Percentiles rank a stretch among this genome's conserved stretches.
phyloP scores from a whole-genome alignment of 352 stramenopile species.

The Globisporangium camurandrum region DNA sequence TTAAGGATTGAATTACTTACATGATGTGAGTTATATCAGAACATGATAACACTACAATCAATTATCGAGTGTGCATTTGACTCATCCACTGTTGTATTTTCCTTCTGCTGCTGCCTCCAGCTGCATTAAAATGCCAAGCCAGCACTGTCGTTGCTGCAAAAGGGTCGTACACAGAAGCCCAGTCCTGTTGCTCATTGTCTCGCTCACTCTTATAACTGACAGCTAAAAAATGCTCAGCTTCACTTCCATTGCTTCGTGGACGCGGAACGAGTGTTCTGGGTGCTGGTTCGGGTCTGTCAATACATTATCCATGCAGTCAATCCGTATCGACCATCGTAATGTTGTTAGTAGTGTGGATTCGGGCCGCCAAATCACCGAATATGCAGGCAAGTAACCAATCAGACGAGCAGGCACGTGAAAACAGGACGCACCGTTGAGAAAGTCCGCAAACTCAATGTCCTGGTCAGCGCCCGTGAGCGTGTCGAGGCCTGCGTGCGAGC shows the following conservation, averaged over 20 bases:
- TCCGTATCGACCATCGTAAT: too few relatives aligned
- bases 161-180: not conserved
- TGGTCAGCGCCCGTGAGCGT: slow-evolving; percentile 76
- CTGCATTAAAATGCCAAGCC: too few relatives aligned
- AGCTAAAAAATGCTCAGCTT: slow-evolving; percentile 86
- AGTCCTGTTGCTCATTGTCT: not conserved
- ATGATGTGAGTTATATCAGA: too few relatives aligned
- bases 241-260: slow-evolving; percentile 86
- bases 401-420: slow-evolving; percentile 1
- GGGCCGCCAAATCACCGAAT: too few relatives aligned
- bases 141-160: not conserved
- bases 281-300: slow-evolving; percentile 55
- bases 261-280: slow-evolving; percentile 71
- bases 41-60: too few relatives aligned
- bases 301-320: too few relatives aligned
- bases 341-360: too few relatives aligned
- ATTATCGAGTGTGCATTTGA: too few relatives aligned
- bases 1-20: too few relatives aligned
- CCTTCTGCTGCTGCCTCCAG: too few relatives aligned
- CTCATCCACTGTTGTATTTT: too few relatives aligned
- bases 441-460: slow-evolving; percentile 73
- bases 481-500: slow-evolving; percentile 66
- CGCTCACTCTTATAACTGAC: not conserved
- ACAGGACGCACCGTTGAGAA: slow-evolving; percentile 78
- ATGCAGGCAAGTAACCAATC: too few relatives aligned